phyloP scores from a whole-genome alignment of 2,329 filamentous ascomycete species.

The Trichoderma koningii region DNA sequence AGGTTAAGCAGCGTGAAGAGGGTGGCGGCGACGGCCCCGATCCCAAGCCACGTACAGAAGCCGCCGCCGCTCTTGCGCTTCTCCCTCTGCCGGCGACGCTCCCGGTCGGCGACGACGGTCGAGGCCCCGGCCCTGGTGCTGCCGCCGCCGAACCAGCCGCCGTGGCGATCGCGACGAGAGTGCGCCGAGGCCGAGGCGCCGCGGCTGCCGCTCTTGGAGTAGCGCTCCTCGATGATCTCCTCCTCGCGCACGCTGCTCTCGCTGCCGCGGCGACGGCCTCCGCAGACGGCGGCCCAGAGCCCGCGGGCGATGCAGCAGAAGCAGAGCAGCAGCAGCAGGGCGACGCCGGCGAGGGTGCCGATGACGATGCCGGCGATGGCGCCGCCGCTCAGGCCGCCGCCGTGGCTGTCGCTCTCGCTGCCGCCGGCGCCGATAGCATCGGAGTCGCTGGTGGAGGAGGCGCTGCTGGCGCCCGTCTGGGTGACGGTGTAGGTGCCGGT shows the following conservation, averaged over 20 bases:
- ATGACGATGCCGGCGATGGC: slow-evolving; percentile 83
- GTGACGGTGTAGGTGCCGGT: slow-evolving; percentile 30
- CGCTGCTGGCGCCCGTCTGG: slow-evolving; percentile 40
- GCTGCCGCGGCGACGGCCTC: slow-evolving; percentile 51
- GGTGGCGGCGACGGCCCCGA: slow-evolving; percentile 54
- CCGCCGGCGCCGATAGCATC: slow-evolving; percentile 42
- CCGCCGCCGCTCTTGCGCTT: slow-evolving; percentile 55
- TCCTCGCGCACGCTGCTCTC: slow-evolving; percentile 49
- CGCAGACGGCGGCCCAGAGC: slow-evolving; percentile 65
- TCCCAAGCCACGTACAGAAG: slow-evolving; percentile 55
- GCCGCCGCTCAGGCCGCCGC: slow-evolving; percentile 62
- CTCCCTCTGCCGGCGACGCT: slow-evolving; percentile 32
- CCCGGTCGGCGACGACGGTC: slow-evolving; percentile 44
- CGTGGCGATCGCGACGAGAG: slow-evolving; percentile 55
- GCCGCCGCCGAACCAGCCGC: slow-evolving; percentile 59
- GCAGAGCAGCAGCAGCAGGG: slow-evolving; percentile 69
- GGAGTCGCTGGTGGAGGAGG: slow-evolving; percentile 50
- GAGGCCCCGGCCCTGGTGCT: slow-evolving; percentile 47
- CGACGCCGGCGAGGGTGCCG: slow-evolving; percentile 67
- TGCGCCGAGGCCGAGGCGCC: slow-evolving; percentile 46
- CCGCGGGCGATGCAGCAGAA: slow-evolving; percentile 71
- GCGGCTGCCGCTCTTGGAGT: slow-evolving; percentile 49
- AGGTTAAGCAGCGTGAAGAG: slow-evolving; percentile 58
- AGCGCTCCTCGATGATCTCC: slow-evolving; percentile 61
- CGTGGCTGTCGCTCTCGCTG: slow-evolving; percentile 41